Evolutionary conservation across 2,329 filamentous ascomycete species (phyloP).

Genomic region (Passalora sequoiae): DNA sequence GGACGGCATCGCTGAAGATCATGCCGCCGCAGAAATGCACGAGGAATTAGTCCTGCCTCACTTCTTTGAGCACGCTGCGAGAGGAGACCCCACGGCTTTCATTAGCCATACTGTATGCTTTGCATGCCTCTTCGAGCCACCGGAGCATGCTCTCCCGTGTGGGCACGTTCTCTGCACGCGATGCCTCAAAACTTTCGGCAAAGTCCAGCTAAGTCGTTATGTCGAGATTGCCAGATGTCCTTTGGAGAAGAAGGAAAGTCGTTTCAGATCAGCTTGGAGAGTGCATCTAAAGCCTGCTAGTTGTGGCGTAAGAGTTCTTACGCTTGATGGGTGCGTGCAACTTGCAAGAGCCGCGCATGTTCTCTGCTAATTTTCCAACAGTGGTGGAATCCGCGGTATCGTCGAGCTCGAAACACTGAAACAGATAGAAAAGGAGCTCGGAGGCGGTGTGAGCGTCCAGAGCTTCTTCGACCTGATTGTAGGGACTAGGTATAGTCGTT

Average conservation of each 20-base stretch:
- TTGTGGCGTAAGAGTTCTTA: slow-evolving; percentile 38
- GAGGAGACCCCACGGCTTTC: slow-evolving; percentile 16
- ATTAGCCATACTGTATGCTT: slow-evolving; percentile 42
- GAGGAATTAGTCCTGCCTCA: neutral
- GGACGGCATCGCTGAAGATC: neutral
- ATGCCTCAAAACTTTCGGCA: slow-evolving; percentile 34
- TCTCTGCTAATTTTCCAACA: too few species aligned
- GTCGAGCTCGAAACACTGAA: slow-evolving; percentile 39
- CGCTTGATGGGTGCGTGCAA: too few species aligned
- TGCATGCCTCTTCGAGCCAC: slow-evolving; percentile 38
- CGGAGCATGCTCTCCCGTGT: slow-evolving; percentile 40
- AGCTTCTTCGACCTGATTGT: slow-evolving; percentile 46
- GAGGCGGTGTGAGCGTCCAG: slow-evolving; percentile 35
- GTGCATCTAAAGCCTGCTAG: slow-evolving; percentile 14
- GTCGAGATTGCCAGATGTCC: slow-evolving; percentile 24
- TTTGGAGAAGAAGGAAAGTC: slow-evolving; percentile 15
- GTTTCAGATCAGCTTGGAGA: neutral
- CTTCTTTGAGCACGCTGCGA: neutral
- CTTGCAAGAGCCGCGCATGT: too few species aligned
- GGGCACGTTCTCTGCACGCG: slow-evolving; percentile 41
- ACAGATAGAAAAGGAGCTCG: slow-evolving; percentile 35
- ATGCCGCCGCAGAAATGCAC: neutral
- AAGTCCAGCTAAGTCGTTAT: slow-evolving; percentile 4
- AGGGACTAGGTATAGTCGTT: too few species aligned
- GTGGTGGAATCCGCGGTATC: slow-evolving; percentile 43